Evolutionary conservation across 208 protist species (phyloP), one percentile per base, ranked within the genome.

Genomic region (Leishmania tarentolae): DNA sequence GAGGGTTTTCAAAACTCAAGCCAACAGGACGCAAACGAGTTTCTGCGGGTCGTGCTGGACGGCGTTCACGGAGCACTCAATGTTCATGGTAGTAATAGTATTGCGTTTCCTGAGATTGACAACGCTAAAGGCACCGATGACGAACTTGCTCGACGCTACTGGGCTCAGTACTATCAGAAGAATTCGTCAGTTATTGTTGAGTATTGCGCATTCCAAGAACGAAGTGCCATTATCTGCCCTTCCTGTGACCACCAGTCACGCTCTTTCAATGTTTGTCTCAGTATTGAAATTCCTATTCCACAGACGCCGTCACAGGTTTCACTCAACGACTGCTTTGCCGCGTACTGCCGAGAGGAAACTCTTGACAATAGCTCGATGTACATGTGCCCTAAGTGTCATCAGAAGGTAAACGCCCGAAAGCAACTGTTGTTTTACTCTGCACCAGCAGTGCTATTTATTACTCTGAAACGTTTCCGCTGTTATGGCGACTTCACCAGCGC

Each of bases 131-230:
- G 93, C 15, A 88, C 75, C 35, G 93, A 99, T 82, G 70, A 84
- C 6, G 88, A 93, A 42, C 87, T 98, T 15, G 94, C 98, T 21
- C 74, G 86, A 28, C 80, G 89, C 37, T 92, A 92, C 50, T 98
- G 94, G 94, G 70, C 82, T 21, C 82, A 94, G 50, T 98, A 99
- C 76, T 87, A 76, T 40, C 68, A 91, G 61, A 83, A 90, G 68
- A 99, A 99, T 81, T 88, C 92, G 37, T 99, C 97, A 0, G 79
- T 99, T n/a, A 93, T 99, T 71, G 93, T 98, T 2, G 93, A 98
- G 28, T 75, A 88, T 11, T 97, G 93, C 78, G 86, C 83, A 0
- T 97, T 96, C 76, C 93, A 97, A 76, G 94, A 98, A 71, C 63
- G 92, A 40, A 97, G 92, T 68, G 82, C 83, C 35, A 31, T 98